Conservation (phyloP, 495 filamentous ascomycete species). For the Aspergillus coremiiformis region DNA sequence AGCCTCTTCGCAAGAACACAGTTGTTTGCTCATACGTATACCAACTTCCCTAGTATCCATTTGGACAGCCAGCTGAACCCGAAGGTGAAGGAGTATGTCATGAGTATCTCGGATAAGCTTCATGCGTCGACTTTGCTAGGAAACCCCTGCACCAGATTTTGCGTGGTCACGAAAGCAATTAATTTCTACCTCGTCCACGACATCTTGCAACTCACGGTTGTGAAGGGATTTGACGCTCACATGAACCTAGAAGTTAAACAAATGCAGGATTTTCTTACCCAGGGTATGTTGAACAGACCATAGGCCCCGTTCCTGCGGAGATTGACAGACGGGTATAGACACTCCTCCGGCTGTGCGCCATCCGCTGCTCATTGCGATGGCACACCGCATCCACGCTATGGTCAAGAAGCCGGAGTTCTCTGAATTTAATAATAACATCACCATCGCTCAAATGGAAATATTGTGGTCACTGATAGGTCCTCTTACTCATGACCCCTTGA, state of each 20-base stretch:
- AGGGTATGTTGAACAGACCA: slow-evolving; percentile 2
- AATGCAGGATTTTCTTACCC: slow-evolving; percentile 8
- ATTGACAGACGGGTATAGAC: slow-evolving; percentile 2
- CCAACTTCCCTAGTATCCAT: slow-evolving; percentile 10
- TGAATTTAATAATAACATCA: slow-evolving; percentile 9
- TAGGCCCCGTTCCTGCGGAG: neutral
- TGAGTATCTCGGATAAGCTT: slow-evolving; percentile 6
- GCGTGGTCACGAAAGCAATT: slow-evolving; percentile 20
- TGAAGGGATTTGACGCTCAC: slow-evolving; percentile 13
- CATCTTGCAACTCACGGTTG: slow-evolving; percentile 9
- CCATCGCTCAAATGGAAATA: slow-evolving; percentile 5
- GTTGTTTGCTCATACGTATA: slow-evolving; percentile 6
- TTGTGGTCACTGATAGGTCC: slow-evolving; percentile 18
- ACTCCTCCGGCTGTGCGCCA: slow-evolving; percentile 10
- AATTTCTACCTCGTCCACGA: slow-evolving; percentile 16
- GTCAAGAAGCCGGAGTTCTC: slow-evolving; percentile 14
- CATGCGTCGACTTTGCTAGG: slow-evolving; percentile 13
- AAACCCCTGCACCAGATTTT: slow-evolving; percentile 11
- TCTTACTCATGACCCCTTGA: slow-evolving; percentile 9
- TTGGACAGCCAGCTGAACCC: slow-evolving; percentile 10
- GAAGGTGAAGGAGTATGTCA: slow-evolving; percentile 15
- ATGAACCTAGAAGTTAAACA: slow-evolving; percentile 14
- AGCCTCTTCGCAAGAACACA: slow-evolving; percentile 8
- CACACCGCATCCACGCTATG: slow-evolving; percentile 7
- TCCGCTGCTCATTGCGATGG: slow-evolving; percentile 9